Evolutionary conservation across 345 rosid species (phyloP).

Genomic region (Citrus australasica): DNA sequence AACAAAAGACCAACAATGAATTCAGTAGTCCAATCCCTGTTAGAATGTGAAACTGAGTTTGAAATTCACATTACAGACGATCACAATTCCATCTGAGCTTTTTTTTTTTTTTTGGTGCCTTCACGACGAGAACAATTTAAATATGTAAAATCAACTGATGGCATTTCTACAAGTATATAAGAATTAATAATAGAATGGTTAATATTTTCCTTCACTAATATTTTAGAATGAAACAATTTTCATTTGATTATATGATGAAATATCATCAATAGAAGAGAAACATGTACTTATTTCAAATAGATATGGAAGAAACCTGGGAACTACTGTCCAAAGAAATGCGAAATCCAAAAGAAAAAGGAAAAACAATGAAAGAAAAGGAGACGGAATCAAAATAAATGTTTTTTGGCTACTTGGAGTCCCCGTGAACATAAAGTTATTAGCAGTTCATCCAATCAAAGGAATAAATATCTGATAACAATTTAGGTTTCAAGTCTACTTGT

Average conservation of each 20-base stretch:
- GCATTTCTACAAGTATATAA: background rate
- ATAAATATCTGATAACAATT: too few relatives aligned
- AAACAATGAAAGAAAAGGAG: too few relatives aligned
- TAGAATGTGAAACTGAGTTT: slow-evolving; percentile 20
- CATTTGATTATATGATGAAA: too few relatives aligned
- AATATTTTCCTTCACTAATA: background rate
- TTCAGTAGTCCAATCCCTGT: slow-evolving; percentile 25
- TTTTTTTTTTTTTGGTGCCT: background rate
- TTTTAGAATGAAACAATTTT: too few relatives aligned
- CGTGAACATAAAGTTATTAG: too few relatives aligned
- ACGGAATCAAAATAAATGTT: background rate
- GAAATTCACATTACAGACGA: background rate
- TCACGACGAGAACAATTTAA: background rate
- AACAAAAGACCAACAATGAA: slow-evolving; percentile 38
- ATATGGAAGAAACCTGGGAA: too few relatives aligned
- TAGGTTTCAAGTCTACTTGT: too few relatives aligned
- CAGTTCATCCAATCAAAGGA: too few relatives aligned
- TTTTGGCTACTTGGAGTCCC: background rate
- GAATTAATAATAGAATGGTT: background rate
- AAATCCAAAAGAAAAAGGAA: too few relatives aligned
- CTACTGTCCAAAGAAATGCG: too few relatives aligned
- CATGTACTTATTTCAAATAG: too few relatives aligned
- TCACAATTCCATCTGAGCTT: background rate
- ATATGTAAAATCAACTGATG: background rate
- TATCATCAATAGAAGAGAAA: too few relatives aligned